Conservation (phyloP, 768 basidiomycete species). For the Hebeloma cylindrosporum region DNA sequence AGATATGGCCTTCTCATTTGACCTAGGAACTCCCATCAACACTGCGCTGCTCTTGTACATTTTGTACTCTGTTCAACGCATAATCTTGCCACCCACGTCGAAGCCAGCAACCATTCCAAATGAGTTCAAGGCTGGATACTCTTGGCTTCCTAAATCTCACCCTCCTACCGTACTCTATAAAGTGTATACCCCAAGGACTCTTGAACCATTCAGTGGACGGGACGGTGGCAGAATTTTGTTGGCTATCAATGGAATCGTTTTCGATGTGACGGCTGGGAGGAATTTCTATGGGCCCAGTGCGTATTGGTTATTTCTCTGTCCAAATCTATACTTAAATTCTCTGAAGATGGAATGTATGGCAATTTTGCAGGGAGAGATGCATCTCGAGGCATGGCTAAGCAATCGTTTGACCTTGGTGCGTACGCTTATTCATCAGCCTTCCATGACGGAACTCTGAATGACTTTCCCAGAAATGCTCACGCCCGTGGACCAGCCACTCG, state of each 20-base stretch:
- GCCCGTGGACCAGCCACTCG: slow-evolving; percentile 80
- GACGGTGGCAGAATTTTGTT: slow-evolving; percentile 76
- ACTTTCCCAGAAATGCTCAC: slow-evolving; percentile 79
- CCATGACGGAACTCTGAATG: not conserved
- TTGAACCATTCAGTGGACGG: slow-evolving; percentile 64
- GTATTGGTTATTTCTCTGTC: slow-evolving; percentile 23
- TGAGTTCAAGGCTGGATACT: slow-evolving; percentile 83
- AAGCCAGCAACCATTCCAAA: slow-evolving; percentile 50
- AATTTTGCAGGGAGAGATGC: slow-evolving; percentile 98
- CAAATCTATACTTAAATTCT: not conserved
- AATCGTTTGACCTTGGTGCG: slow-evolving; percentile 90
- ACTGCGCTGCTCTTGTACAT: slow-evolving; percentile 78
- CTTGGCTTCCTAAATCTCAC: slow-evolving; percentile 88
- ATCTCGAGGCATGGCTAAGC: slow-evolving; percentile 95
- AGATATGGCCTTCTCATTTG: slow-evolving; percentile 41
- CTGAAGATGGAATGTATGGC: slow-evolving; percentile 88
- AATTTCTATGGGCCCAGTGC: slow-evolving; percentile 95
- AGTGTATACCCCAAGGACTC: slow-evolving; percentile 76
- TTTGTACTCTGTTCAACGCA: slow-evolving; percentile 70
- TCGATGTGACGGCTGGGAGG: slow-evolving; percentile 87
- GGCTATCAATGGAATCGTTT: slow-evolving; percentile 83
- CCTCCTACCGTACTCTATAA: slow-evolving; percentile 76
- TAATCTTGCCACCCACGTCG: slow-evolving; percentile 68
- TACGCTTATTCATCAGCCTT: not conserved
- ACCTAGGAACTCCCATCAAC: slow-evolving; percentile 75